A percentile compares a stretch with the other conserved stretches of the same genome.
Evolutionary conservation across 805 yeast species (phyloP).

Genomic region (Kuraishia cidri): DNA sequence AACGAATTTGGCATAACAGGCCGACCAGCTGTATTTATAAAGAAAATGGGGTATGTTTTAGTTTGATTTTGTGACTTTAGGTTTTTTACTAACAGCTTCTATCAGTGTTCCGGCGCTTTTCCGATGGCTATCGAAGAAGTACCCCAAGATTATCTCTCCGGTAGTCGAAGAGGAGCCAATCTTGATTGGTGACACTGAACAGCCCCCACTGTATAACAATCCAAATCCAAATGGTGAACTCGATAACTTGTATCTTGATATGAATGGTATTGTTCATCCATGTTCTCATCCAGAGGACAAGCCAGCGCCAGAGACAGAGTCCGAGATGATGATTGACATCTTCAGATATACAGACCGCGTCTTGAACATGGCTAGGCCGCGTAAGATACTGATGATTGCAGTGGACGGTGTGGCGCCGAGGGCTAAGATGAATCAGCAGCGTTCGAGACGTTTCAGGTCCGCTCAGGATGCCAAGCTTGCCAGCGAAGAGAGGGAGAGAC

Average conservation of each 20-base stretch:
- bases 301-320: slow-evolving; percentile 94
- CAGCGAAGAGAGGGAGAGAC: slow-evolving; percentile 58
- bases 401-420: slow-evolving; percentile 99
- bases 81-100: slow-evolving; percentile 1
- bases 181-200: slow-evolving; percentile 47
- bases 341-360: slow-evolving; percentile 92
- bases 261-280: slow-evolving; percentile 99
- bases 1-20: too few species aligned
- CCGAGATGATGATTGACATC: slow-evolving; percentile 91
- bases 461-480: slow-evolving; percentile 86
- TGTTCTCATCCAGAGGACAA: slow-evolving; percentile 97
- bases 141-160: slow-evolving; percentile 90
- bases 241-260: slow-evolving; percentile 88
- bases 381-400: slow-evolving; percentile 88
- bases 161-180: slow-evolving; percentile 69
- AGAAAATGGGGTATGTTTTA: too few species aligned
- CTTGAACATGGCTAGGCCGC: slow-evolving; percentile 87
- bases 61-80: too few species aligned
- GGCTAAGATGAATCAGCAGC: slow-evolving; percentile 96
- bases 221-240: slow-evolving; percentile 95
- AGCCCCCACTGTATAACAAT: slow-evolving; percentile 58
- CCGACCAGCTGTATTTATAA: too few species aligned
- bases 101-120: slow-evolving; percentile 98
- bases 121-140: slow-evolving; percentile 89
- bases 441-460: slow-evolving; percentile 87